These are phyloP conservation scores for Trichopus zeylanicus DNA, from an alignment of 116 monocot species.

Conservation along the genomic window DNA sequence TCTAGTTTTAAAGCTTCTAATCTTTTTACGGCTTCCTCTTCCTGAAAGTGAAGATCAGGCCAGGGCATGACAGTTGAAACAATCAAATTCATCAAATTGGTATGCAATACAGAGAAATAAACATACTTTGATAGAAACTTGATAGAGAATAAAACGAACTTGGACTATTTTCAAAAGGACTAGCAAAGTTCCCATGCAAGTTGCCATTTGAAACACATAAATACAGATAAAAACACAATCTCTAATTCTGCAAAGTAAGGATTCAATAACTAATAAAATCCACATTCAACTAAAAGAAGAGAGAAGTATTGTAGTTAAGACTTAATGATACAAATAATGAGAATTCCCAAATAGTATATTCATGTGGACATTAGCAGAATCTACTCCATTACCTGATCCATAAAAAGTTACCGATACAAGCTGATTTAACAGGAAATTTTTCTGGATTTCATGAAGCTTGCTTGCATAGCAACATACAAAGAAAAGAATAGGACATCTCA, in stretches of 20 bases:
- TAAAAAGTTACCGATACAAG: neutral
- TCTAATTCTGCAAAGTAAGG: too few relatives aligned
- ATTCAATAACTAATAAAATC: too few relatives aligned
- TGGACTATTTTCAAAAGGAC: neutral
- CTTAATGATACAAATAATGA: too few relatives aligned
- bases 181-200: neutral
- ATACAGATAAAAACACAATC: too few relatives aligned
- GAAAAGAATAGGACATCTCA: neutral
- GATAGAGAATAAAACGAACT: neutral
- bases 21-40: conserved; percentile 63
- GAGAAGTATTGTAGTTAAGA: too few relatives aligned
- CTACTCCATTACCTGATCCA: neutral
- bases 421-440: neutral
- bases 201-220: neutral
- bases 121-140: neutral
- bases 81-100: conserved; percentile 3
- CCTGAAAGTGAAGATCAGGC: conserved; percentile 33
- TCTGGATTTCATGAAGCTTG: neutral
- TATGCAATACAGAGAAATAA: neutral
- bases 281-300: too few relatives aligned
- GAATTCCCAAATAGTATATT: too few relatives aligned
- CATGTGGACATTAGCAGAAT: neutral
- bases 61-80: neutral
- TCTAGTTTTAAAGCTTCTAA: conserved; percentile 84
- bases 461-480: neutral